A percentile compares a stretch with the other conserved stretches of the same genome.
phyloP scores from a whole-genome alignment of 2,329 filamentous ascomycete species.

The Sporothrix phasma region DNA sequence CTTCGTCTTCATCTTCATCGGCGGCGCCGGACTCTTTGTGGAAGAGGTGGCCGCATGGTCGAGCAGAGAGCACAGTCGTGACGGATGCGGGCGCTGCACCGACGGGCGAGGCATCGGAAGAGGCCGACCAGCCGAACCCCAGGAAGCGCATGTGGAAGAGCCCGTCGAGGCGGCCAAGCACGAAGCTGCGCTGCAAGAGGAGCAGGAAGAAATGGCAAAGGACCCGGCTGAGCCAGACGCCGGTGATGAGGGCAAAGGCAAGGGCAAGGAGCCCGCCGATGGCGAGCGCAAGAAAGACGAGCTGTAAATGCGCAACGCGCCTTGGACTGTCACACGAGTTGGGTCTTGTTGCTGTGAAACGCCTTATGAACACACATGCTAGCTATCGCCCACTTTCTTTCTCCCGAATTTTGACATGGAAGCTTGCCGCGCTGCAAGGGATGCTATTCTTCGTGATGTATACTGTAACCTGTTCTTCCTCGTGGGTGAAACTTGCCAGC shows the following conservation, averaged over 20 bases:
- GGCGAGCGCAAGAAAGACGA: slow-evolving; percentile 2
- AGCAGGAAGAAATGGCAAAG: neutral
- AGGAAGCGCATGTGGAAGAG: slow-evolving; percentile 55
- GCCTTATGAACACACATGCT: no score
- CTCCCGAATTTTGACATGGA: no score
- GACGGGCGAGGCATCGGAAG: slow-evolving; percentile 23
- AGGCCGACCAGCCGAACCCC: slow-evolving; percentile 34
- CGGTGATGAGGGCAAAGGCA: slow-evolving; percentile 1
- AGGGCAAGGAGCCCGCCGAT: neutral
- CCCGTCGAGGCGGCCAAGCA: slow-evolving; percentile 19
- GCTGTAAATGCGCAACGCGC: neutral
- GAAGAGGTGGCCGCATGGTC: slow-evolving; percentile 47
- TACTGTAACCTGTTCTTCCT: no score
- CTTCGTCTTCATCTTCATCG: no score
- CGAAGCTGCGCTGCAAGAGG: slow-evolving; percentile 12
- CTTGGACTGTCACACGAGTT: no score
- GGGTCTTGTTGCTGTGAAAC: no score
- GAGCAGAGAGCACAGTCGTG: slow-evolving; percentile 27
- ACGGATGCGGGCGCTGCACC: neutral
- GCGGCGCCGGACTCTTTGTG: slow-evolving; percentile 34
- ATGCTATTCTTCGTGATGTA: no score
- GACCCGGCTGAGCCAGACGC: no score
- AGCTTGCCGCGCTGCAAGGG: no score
- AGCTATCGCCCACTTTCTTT: no score
- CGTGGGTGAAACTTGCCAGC: no score